Evolutionary conservation across 768 basidiomycete genomes (phyloP).

Genomic region (Boletus rubropictus): DNA sequence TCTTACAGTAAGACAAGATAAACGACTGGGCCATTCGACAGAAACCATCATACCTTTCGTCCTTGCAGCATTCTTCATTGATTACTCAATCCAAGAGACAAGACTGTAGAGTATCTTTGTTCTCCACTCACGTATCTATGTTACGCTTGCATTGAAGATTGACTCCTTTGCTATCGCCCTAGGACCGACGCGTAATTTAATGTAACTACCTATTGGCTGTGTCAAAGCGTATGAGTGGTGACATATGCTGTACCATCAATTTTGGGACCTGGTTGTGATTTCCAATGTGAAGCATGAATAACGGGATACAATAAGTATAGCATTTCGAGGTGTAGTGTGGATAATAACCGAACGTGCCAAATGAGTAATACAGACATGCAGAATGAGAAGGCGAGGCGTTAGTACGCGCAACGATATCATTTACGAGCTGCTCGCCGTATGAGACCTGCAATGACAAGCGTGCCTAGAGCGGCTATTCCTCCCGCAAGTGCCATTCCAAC

Average conservation of each 20-base stretch:
- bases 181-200: conserved; percentile 27
- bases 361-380: conserved; percentile 15
- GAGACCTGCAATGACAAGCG: conserved; percentile 65
- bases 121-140: conserved; percentile 30
- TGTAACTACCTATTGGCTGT: conserved; percentile 21
- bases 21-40: background rate
- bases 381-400: conserved; percentile 9
- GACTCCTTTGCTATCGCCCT: conserved; percentile 9
- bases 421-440: conserved; percentile 75
- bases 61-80: conserved; percentile 10
- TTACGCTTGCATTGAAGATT: conserved; percentile 22
- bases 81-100: conserved; percentile 15
- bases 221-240: background rate
- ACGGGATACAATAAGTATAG: conserved; percentile 25
- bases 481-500: conserved; percentile 96
- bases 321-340: conserved; percentile 8
- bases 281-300: conserved; percentile 7
- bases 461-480: conserved; percentile 81
- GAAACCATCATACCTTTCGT: conserved; percentile 7
- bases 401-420: conserved; percentile 20
- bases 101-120: conserved; percentile 22
- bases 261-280: conserved; percentile 11
- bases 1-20: conserved; percentile 2
- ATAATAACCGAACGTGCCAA: conserved; percentile 8
- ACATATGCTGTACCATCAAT: conserved; percentile 1